Conservation (phyloP, 2,329 filamentous ascomycete species). For the Triangularia setosa region DNA sequence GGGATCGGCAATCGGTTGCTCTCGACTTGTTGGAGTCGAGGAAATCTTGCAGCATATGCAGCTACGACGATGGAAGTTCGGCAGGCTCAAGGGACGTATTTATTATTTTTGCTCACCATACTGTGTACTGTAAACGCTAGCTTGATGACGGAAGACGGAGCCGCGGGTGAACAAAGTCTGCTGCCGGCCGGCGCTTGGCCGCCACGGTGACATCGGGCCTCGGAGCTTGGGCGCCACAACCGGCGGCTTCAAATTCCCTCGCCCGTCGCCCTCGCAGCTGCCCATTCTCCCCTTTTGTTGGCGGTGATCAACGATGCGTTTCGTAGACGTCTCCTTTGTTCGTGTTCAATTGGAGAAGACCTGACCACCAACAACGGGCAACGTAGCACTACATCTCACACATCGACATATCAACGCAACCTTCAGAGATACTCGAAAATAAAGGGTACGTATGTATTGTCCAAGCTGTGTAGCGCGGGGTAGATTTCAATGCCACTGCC, state of each 20-base stretch:
- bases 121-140: not conserved
- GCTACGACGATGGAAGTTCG: not conserved
- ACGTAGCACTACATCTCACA: slow-evolving; percentile 1
- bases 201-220: slow-evolving; percentile 11
- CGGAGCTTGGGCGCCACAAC: slow-evolving; percentile 7
- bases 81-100: not conserved
- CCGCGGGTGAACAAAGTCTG: not conserved
- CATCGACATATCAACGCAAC: too few relatives aligned
- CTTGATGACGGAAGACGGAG: not conserved
- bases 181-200: slow-evolving; percentile 1
- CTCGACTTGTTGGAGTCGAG: not conserved
- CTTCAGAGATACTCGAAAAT: not conserved
- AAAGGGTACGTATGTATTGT: not conserved
- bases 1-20: not conserved
- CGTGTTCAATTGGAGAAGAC: not conserved
- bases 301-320: not conserved
- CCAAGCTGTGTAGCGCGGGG: slow-evolving; percentile 13
- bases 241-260: not conserved
- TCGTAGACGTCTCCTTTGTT: not conserved
- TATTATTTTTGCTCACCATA: not conserved
- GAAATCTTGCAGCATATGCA: not conserved
- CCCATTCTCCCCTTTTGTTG: not conserved
- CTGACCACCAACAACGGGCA: not conserved
- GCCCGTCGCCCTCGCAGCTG: not conserved
- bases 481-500: not conserved